Conservation (phyloP, 176 grass and related monocot species). For the Oryza glaberrima region DNA sequence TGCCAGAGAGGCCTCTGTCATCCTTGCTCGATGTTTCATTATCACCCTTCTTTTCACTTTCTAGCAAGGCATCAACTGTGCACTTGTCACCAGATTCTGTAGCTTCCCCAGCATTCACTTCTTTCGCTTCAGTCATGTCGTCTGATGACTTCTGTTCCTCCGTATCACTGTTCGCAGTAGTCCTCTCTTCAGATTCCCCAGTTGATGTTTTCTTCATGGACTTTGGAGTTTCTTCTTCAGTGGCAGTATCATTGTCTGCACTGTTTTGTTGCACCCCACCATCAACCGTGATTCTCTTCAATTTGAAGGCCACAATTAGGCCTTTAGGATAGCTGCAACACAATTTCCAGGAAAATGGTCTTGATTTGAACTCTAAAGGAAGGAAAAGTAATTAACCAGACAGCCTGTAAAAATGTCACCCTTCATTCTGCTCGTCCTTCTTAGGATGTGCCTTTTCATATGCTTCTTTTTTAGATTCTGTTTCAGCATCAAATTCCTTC, state of each 20-base stretch:
- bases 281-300: conserved; percentile 48
- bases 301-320: conserved; percentile 72
- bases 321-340: conserved; percentile 73
- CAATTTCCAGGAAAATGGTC: conserved; percentile 12
- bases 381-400: not conserved
- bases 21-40: conserved; percentile 36
- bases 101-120: conserved; percentile 17
- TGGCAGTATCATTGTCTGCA: conserved; percentile 16
- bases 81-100: conserved; percentile 32
- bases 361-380: conserved; percentile 27
- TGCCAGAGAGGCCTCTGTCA: conserved; percentile 34
- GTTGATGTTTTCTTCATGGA: conserved; percentile 16
- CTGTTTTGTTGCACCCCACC: conserved; percentile 30
- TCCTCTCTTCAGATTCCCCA: conserved; percentile 24
- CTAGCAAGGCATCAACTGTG: conserved; percentile 30
- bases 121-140: conserved; percentile 22
- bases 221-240: conserved; percentile 24
- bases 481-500: conserved; percentile 80
- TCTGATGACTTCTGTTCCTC: conserved; percentile 20
- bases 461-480: conserved; percentile 47
- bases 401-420: conserved; percentile 26
- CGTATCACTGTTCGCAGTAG: conserved; percentile 1
- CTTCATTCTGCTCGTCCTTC: conserved; percentile 47
- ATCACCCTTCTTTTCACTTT: conserved; percentile 37
- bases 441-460: conserved; percentile 47